Percentiles rank a stretch among this genome's conserved stretches.
These are phyloP conservation scores for Aegilops sharonensis DNA, from an alignment of 176 grass and related monocot species.

Conservation along the genomic window DNA sequence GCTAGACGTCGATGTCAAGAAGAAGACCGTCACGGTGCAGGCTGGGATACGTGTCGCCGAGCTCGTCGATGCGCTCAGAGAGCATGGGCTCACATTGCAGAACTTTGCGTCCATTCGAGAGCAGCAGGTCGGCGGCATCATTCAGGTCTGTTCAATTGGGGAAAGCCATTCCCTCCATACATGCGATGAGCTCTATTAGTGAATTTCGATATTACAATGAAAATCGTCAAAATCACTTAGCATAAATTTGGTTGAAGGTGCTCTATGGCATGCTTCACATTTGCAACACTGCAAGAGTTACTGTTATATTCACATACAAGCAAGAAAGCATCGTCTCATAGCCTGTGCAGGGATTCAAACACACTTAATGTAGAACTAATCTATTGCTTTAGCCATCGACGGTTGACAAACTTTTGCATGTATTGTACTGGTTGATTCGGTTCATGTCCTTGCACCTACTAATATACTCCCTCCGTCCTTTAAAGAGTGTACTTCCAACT, in stretches of 20 bases:
- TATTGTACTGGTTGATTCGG: not conserved
- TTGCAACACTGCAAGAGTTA: not conserved
- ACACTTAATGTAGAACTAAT: not conserved
- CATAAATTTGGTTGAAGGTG: not conserved
- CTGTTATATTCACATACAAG: not conserved
- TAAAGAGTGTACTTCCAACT: too few relatives aligned
- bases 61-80: conserved; percentile 75
- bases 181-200: not conserved
- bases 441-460: not conserved
- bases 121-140: conserved; percentile 85
- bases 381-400: not conserved
- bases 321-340: not conserved
- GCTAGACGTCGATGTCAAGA: conserved; percentile 64
- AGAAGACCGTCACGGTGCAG: conserved; percentile 78
- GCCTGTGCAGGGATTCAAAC: not conserved
- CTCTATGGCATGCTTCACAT: not conserved
- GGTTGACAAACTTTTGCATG: not conserved
- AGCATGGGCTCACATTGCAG: conserved; percentile 85
- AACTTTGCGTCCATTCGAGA: conserved; percentile 94
- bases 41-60: conserved; percentile 72
- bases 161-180: not conserved
- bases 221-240: not conserved
- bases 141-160: conserved; percentile 52
- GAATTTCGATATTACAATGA: not conserved
- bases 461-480: not conserved